Base-by-base conservation (phyloP, 768 basidiomycete species). In the Boletus reticuloceps region DNA sequence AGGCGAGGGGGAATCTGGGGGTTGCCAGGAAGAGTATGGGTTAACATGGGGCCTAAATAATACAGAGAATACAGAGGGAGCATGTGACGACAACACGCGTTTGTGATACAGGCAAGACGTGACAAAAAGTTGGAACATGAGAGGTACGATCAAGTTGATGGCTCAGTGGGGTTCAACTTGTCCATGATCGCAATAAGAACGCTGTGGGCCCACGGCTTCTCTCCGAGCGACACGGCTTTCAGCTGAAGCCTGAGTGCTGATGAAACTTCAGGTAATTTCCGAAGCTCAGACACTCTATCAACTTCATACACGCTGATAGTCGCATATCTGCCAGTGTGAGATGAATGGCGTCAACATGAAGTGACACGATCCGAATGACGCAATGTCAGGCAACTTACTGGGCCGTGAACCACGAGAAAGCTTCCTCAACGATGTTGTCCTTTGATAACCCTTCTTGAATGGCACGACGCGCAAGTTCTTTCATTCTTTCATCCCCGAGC, bases 1-100 rank as follows among this genome's bases (percentile, higher is more conserved):
- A 77, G 91, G 45, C 77, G 91, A 16, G 90, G 90, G 5, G 89
- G 90, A 7, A 72, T 80, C 10, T 77, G 89, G 52, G 83, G 88
- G 5, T 65, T 92, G 50, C 75, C 87, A 39, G 90, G 89, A 19
- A 77, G 84, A 54, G 75, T 90, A 32, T 92, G 80, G 80, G 48
- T 51, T 31, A 58, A 54, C 32, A 58, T 42, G 52, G 59, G 63
- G 32, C 49, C 47, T 39, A 61, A 38, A 40, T 64, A 22, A 53
- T 49, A 60, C 54, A 58, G 13, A 13, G 10, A 22, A 14, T 22
- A 22, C 22, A 22, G 22, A 22, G 22, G 16, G 2, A 31, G 47
- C 39, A 40, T 32, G 29, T 51, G 51, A 51, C 27, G 20, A 48
- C 29, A 43, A 22, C 38, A 11, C 52, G 6, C 13, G 20, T 32